Conservation (phyloP, 208 protist species). For the Acanthamoeba culbertsoni region DNA sequence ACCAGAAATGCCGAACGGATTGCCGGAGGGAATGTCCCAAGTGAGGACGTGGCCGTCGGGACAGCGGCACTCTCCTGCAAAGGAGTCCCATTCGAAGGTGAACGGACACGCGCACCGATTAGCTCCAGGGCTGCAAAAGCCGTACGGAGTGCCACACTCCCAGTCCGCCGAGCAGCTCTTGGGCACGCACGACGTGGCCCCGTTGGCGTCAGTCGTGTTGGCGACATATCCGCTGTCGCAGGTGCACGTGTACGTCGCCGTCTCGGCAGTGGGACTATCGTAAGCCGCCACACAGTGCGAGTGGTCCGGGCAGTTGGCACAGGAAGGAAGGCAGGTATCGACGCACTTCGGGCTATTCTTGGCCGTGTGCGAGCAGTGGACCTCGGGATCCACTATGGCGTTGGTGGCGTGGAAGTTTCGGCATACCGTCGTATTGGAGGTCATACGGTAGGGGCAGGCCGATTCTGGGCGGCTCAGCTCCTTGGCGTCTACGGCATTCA, state of each 20-base stretch:
- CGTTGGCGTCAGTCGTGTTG: not conserved
- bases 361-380: not conserved
- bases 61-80: not conserved
- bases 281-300: not conserved
- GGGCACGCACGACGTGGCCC: not conserved
- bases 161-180: not conserved
- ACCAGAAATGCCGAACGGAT: not conserved
- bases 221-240: not conserved
- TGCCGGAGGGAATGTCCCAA: not conserved
- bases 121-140: not conserved
- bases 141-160: not conserved
- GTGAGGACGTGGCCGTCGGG: not conserved
- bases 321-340: not conserved
- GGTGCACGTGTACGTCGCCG: not conserved
- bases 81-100: not conserved
- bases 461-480: not conserved
- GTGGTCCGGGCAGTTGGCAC: not conserved
- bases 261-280: not conserved
- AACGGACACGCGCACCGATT: not conserved
- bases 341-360: not conserved
- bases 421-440: not conserved
- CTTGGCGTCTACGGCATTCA: not conserved
- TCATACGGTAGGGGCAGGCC: not conserved
- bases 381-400: not conserved
- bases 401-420: constrained; percentile 6